Evolutionary conservation across 2,329 filamentous ascomycete species (phyloP).

Genomic region (Cladorrhinum sp.): DNA sequence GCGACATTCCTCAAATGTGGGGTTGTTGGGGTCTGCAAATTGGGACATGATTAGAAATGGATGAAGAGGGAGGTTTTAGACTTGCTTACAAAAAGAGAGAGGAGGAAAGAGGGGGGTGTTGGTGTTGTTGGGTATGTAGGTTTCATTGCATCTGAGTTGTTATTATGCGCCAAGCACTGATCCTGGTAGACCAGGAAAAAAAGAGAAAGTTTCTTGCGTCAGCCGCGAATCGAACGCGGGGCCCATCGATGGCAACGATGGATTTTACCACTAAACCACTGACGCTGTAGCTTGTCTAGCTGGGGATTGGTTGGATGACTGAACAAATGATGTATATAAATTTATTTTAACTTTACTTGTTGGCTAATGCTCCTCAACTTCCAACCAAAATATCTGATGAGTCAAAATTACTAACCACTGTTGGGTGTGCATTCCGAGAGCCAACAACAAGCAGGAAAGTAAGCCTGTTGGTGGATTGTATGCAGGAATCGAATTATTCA

Average conservation of each 20-base stretch:
- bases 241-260: constrained; percentile 52
- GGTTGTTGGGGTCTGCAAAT: constrained; percentile 11
- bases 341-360: too few species aligned
- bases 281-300: constrained; percentile 11
- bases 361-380: too few species aligned
- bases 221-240: constrained; percentile 28
- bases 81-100: not conserved
- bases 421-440: too few species aligned
- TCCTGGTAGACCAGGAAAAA: not conserved
- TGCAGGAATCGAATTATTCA: not conserved
- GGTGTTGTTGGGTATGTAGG: not conserved
- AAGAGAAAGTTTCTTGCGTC: not conserved
- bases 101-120: not conserved
- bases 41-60: not conserved
- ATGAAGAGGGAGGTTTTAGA: too few species aligned
- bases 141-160: not conserved
- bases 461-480: not conserved
- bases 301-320: not conserved
- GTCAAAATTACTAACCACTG: too few species aligned
- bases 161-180: too few species aligned
- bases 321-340: not conserved
- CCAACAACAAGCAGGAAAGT: too few species aligned
- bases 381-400: too few species aligned
- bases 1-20: constrained; percentile 8
- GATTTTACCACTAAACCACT: constrained; percentile 54